These are phyloP conservation scores for Trametes punicea DNA, from an alignment of 768 basidiomycete genomes.

Conservation along the genomic window DNA sequence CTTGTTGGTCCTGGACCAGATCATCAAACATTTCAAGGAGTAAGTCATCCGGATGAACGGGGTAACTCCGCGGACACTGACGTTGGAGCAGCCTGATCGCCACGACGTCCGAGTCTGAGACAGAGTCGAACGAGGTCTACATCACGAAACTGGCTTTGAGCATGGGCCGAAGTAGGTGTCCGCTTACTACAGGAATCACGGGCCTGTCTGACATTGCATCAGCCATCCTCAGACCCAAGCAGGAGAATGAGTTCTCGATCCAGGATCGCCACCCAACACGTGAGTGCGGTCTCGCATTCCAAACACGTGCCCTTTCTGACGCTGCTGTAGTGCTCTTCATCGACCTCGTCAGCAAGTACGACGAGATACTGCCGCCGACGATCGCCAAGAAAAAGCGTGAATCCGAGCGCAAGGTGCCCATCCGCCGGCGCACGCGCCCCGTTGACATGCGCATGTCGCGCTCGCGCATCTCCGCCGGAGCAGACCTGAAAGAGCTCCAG, in stretches of 20 bases:
- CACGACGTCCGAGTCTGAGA: slow-evolving; percentile 44
- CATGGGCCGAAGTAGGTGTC: slow-evolving; percentile 72
- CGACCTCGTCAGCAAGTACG: slow-evolving; percentile 77
- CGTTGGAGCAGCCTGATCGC: slow-evolving; percentile 54
- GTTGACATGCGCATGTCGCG: slow-evolving; percentile 88
- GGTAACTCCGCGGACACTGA: background rate
- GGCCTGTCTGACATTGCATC: slow-evolving; percentile 1
- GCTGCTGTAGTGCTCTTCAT: slow-evolving; percentile 66
- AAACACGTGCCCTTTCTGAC: background rate
- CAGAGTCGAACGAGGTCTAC: slow-evolving; percentile 71
- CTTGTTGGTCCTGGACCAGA: slow-evolving; percentile 71
- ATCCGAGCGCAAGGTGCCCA: slow-evolving; percentile 78
- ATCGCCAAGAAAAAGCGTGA: slow-evolving; percentile 85
- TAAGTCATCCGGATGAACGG: slow-evolving; percentile 34
- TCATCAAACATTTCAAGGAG: slow-evolving; percentile 75
- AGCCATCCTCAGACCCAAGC: slow-evolving; percentile 81
- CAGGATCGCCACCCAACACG: slow-evolving; percentile 87
- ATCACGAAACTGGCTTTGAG: slow-evolving; percentile 86
- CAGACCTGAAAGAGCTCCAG: slow-evolving; percentile 67
- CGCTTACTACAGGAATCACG: background rate
- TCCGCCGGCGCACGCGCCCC: slow-evolving; percentile 82
- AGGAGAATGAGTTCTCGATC: slow-evolving; percentile 80
- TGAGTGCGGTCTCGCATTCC: slow-evolving; percentile 32
- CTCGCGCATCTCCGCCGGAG: slow-evolving; percentile 66
- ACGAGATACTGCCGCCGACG: slow-evolving; percentile 71